Conservation (phyloP, 768 basidiomycete species). For the Coprinellus micaceus region DNA sequence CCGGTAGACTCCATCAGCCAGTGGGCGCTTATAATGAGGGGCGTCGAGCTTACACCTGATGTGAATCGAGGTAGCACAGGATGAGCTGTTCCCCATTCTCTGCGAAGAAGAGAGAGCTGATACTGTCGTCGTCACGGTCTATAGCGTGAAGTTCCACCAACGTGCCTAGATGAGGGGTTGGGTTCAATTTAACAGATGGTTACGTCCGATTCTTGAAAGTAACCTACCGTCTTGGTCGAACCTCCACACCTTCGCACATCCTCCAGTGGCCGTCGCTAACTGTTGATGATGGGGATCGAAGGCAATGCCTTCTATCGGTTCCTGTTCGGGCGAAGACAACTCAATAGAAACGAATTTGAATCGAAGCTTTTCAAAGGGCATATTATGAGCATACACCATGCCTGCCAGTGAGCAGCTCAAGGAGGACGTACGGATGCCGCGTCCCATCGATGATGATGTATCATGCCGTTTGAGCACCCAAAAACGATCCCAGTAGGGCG, state of each 20-base stretch:
- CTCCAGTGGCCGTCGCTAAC: background rate
- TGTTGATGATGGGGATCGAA: background rate
- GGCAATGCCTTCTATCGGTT: background rate
- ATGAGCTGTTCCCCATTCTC: background rate
- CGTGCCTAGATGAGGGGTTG: background rate
- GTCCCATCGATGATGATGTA: too few relatives aligned
- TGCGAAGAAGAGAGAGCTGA: background rate
- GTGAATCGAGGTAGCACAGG: background rate
- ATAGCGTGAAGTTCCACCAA: background rate
- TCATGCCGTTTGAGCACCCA: too few relatives aligned
- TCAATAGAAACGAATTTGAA: background rate
- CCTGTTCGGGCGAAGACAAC: background rate
- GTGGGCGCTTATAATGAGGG: background rate
- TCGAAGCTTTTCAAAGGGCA: background rate
- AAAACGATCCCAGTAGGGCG: too few relatives aligned
- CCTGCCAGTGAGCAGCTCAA: too few relatives aligned
- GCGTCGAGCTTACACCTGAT: background rate
- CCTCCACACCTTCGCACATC: background rate
- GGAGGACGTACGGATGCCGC: too few relatives aligned
- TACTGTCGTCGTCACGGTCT: background rate
- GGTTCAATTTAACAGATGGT: background rate
- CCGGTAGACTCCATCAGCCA: too few relatives aligned
- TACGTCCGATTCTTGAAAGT: background rate
- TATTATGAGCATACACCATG: background rate
- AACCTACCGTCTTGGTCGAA: background rate